phyloP scores from a whole-genome alignment of 495 filamentous ascomycete genomes.

The Penicillium cataractarum region DNA sequence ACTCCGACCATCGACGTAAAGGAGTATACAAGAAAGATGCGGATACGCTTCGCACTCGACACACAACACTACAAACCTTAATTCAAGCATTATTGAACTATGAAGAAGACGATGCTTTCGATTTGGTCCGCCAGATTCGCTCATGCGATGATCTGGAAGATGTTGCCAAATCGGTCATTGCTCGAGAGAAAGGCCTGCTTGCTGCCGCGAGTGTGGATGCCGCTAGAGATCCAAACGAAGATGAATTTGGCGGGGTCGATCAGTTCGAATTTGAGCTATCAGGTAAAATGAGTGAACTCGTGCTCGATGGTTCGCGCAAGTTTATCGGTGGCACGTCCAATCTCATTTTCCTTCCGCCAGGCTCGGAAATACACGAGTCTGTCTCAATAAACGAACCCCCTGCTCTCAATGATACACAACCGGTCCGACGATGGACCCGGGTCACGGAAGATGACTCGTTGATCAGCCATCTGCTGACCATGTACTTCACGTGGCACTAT shows the following conservation, averaged over 20 bases:
- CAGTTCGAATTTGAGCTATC: conserved; percentile 86
- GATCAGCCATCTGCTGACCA: conserved; percentile 85
- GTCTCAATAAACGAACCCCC: conserved; percentile 27
- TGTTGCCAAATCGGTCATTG: conserved; percentile 79
- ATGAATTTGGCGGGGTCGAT: conserved; percentile 36
- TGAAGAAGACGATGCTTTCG: conserved; percentile 78
- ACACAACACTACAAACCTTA: conserved; percentile 86
- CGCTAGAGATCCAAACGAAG: conserved; percentile 34
- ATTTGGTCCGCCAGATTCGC: conserved; percentile 82
- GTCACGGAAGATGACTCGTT: conserved; percentile 80
- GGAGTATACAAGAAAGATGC: conserved; percentile 96
- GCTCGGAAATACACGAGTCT: conserved; percentile 54
- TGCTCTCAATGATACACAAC: conserved; percentile 27
- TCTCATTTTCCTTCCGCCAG: conserved; percentile 76
- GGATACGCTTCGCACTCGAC: conserved; percentile 83
- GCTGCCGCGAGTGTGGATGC: conserved; percentile 18
- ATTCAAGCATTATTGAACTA: conserved; percentile 90
- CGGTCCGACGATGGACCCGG: conserved; percentile 81
- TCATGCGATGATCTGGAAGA: conserved; percentile 89
- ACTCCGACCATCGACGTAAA: conserved; percentile 92
- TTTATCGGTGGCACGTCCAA: conserved; percentile 96
- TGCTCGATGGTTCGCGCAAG: conserved; percentile 88
- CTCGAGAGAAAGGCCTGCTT: conserved; percentile 51
- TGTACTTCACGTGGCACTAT: conserved; percentile 99
- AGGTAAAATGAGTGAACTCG: conserved; percentile 89